phyloP scores from a whole-genome alignment of 139 green algal genomes.

The Picochlorum sp. region DNA sequence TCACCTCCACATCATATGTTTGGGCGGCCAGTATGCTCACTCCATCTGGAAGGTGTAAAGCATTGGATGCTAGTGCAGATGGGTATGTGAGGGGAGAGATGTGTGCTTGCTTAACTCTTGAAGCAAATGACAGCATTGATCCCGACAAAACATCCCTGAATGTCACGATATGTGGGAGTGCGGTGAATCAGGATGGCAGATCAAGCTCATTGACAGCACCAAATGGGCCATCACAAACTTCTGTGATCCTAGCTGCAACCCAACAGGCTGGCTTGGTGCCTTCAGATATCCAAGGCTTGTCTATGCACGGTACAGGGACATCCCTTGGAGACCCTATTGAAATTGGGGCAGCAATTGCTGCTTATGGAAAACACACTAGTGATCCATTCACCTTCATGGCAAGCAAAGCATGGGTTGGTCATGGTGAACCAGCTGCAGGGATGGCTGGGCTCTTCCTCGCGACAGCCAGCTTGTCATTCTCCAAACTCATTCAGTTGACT shows the following conservation, averaged over 20 bases:
- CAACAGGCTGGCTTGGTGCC: slow-evolving; percentile 2
- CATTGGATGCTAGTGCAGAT: slow-evolving; percentile 68
- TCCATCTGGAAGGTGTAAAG: slow-evolving; percentile 46
- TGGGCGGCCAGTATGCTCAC: slow-evolving; percentile 60
- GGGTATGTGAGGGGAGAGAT: slow-evolving; percentile 66
- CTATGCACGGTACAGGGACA: slow-evolving; percentile 68
- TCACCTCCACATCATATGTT: slow-evolving; percentile 29
- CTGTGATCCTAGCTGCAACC: slow-evolving; percentile 53
- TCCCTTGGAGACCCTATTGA: slow-evolving; percentile 68
- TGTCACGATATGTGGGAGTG: slow-evolving; percentile 10
- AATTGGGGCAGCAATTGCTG: slow-evolving; percentile 37
- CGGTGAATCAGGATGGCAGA: slow-evolving; percentile 64
- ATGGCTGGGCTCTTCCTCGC: slow-evolving; percentile 54
- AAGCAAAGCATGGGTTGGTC: slow-evolving; percentile 72
- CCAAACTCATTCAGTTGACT: slow-evolving; percentile 25
- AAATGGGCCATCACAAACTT: slow-evolving; percentile 77
- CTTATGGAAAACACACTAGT: slow-evolving; percentile 1
- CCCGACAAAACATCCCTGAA: neutral
- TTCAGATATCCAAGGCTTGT: slow-evolving; percentile 11
- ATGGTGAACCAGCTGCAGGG: slow-evolving; percentile 75
- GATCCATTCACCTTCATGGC: slow-evolving; percentile 34
- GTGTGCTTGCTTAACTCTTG: slow-evolving; percentile 15
- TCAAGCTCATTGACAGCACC: slow-evolving; percentile 76
- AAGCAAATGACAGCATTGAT: neutral
- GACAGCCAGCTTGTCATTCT: neutral